Evolutionary conservation across 2,329 filamentous ascomycete genomes (phyloP).

Genomic region (Fusarium siculi): DNA sequence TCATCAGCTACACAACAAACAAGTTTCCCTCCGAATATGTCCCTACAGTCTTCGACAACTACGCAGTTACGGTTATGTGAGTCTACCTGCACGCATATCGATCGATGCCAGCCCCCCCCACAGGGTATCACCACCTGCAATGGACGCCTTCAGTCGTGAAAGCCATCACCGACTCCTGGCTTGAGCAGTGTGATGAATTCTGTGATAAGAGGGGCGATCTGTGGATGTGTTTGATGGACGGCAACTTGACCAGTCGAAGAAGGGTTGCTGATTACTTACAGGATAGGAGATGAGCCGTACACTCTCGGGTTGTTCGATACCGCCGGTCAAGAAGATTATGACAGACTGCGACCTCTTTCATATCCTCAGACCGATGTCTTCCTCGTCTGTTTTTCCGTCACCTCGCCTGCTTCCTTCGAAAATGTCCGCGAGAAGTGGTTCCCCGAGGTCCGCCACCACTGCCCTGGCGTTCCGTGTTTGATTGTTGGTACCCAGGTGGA

Average conservation of each 20-base stretch:
- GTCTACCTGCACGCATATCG: slow-evolving; percentile 54
- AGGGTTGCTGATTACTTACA: slow-evolving; percentile 53
- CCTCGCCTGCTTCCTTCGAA: slow-evolving; percentile 96
- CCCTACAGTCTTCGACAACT: slow-evolving; percentile 99
- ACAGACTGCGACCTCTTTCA: slow-evolving; percentile 92
- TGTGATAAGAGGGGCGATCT: background rate
- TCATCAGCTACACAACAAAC: slow-evolving; percentile 99
- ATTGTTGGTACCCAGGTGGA: slow-evolving; percentile 98
- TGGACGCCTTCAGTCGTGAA: slow-evolving; percentile 13
- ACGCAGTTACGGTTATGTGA: slow-evolving; percentile 99
- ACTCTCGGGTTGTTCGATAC: slow-evolving; percentile 98
- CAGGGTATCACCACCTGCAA: slow-evolving; percentile 21
- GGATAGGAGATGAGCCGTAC: slow-evolving; percentile 99
- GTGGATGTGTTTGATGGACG: slow-evolving; percentile 8
- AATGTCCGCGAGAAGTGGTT: slow-evolving; percentile 99
- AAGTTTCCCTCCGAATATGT: slow-evolving; percentile 99
- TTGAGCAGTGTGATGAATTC: slow-evolving; percentile 5
- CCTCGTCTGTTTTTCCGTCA: slow-evolving; percentile 98
- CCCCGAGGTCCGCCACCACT: slow-evolving; percentile 98
- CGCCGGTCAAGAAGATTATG: slow-evolving; percentile 99
- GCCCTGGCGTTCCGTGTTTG: slow-evolving; percentile 94
- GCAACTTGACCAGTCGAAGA: background rate
- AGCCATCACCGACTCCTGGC: background rate
- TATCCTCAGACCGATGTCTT: slow-evolving; percentile 99
- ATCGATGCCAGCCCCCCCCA: slow-evolving; percentile 30